Evolutionary conservation across 805 yeast genomes (phyloP).

Genomic region (Yamadazyma sp.): DNA sequence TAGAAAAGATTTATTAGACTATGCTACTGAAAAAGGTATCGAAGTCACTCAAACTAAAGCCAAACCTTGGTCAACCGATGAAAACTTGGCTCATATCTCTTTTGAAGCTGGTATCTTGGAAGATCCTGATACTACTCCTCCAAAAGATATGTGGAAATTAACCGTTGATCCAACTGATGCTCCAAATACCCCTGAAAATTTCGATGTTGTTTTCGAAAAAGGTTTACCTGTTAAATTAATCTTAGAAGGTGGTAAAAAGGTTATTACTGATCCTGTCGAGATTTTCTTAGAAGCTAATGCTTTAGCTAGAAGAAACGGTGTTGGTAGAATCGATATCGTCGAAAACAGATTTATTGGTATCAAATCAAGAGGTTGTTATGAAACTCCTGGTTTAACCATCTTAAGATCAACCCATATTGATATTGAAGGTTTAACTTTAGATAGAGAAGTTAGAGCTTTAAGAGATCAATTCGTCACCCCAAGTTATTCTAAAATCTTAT

Average conservation of each 20-base stretch:
- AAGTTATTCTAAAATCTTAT: conserved; percentile 81
- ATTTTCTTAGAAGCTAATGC: conserved; percentile 90
- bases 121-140: conserved; percentile 98
- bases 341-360: conserved; percentile 99
- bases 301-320: conserved; percentile 98
- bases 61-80: conserved; percentile 99
- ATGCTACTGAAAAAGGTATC: conserved; percentile 87
- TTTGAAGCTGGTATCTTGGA: conserved; percentile 99
- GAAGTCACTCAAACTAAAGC: conserved; percentile 97
- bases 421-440: conserved; percentile 93
- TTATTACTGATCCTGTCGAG: conserved; percentile 84
- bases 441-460: conserved; percentile 95
- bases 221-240: conserved; percentile 86
- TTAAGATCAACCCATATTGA: conserved; percentile 94
- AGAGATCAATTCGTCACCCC: conserved; percentile 97
- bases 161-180: conserved; percentile 96
- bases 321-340: conserved; percentile 98
- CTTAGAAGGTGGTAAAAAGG: conserved; percentile 57
- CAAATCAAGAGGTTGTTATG: conserved; percentile 99
- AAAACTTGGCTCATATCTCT: conserved; percentile 97
- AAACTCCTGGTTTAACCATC: conserved; percentile 96
- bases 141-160: conserved; percentile 99
- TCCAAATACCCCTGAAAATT: conserved; percentile 88
- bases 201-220: conserved; percentile 74
- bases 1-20: conserved; percentile 91